These are phyloP conservation scores for Clarireedia homoeocarpa DNA, from an alignment of 2,329 filamentous ascomycete species.

Conservation along the genomic window DNA sequence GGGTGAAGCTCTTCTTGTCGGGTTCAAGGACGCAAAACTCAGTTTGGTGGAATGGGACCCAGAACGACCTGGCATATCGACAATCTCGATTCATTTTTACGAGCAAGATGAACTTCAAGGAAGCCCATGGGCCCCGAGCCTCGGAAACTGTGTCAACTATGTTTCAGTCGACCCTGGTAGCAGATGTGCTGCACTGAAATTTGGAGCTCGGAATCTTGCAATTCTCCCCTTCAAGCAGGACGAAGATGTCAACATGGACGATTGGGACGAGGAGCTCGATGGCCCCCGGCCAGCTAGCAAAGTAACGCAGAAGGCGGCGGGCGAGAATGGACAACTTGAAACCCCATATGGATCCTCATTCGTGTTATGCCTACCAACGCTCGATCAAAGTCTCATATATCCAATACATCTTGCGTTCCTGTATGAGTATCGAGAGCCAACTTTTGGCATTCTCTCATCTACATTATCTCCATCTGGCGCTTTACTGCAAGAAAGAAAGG, in stretches of 20 bases:
- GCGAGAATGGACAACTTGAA: conserved; percentile 29
- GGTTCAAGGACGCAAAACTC: conserved; percentile 85
- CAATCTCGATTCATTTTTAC: conserved; percentile 95
- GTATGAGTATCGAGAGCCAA: conserved; percentile 95
- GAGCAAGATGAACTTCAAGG: conserved; percentile 85
- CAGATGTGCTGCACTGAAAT: conserved; percentile 89
- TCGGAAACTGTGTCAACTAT: conserved; percentile 71
- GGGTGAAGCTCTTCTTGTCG: conserved; percentile 75
- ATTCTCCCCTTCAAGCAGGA: conserved; percentile 90
- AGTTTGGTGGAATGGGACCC: conserved; percentile 93
- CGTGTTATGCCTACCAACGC: conserved; percentile 78
- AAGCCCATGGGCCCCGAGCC: conserved; percentile 70
- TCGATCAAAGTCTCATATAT: conserved; percentile 81
- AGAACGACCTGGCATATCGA: conserved; percentile 68
- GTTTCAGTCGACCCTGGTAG: conserved; percentile 85
- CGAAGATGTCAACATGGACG: conserved; percentile 85
- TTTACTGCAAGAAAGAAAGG: conserved; percentile 67
- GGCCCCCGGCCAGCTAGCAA: conserved; percentile 50
- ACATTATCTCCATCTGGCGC: conserved; percentile 65
- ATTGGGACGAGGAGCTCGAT: conserved; percentile 79
- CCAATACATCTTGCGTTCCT: conserved; percentile 89
- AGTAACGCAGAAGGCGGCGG: conserved; percentile 28
- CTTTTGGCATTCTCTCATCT: conserved; percentile 88
- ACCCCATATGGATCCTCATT: conserved; percentile 87
- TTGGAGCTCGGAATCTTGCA: conserved; percentile 79